Base-by-base conservation (phyloP, 345 rosid genomes). In the Citrus glauca region DNA sequence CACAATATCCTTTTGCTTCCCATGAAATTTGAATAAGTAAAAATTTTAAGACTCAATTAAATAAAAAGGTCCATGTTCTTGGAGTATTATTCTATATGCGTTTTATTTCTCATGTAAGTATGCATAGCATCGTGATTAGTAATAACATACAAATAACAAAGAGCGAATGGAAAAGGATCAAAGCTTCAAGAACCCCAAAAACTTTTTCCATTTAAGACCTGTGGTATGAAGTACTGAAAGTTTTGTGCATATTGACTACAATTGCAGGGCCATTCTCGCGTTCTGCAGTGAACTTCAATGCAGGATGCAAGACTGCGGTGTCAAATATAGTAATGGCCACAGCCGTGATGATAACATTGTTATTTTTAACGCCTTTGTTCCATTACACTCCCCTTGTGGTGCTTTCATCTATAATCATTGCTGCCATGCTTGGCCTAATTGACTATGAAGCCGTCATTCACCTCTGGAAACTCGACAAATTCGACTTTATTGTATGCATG, bases 251-350 rank as follows among this genome's bases (percentile, higher is more conserved):
- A 53, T 53, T 53, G 57, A 19, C 42, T 19, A 4, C 27, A 1
- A 66, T 65, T 82, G 50, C 87, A 91, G 99, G 99, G 30, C 98
- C 99, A 4, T 96, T 96, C 84, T 96, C 99, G 19, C 83, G 99
- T 33, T 82, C 98, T 0, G 99, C 99, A 0, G 99, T 96, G 82
- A 96, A 96, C 84, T 91, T 79, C 86, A 96, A 96, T 24, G 98
- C 98, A 0, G 98, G 99, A 28, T 90, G 99, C 91, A 90, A 87
- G 73, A 91, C 91, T 11, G 91, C 97, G 5, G 90, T 91, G 33
- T 94, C 99, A 6, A 96, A 96, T 88, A 89, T 96, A 45, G 98
- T 96, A 30, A 92, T 96, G 99, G 91, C 99, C 2, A 73, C 88
- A 30, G 97, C 93, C 1, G 93, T 96, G 79, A 92, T 94, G 98